Evolutionary conservation across 768 basidiomycete genomes (phyloP), one percentile per base, ranked within the genome.

Genomic region (Cystofilobasidium bisporidii): DNA sequence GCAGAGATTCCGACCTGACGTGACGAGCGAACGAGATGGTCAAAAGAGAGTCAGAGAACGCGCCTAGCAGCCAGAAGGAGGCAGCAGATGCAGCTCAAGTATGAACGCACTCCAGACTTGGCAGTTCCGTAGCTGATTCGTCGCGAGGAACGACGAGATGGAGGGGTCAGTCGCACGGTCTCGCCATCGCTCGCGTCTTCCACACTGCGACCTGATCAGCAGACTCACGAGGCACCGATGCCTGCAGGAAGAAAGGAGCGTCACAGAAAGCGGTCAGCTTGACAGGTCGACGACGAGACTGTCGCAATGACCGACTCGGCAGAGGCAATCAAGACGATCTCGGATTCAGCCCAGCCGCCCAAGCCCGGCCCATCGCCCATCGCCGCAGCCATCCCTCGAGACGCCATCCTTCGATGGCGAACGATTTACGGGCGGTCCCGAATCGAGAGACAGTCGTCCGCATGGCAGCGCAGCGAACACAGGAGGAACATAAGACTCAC

Each of bases 71-170:
- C n/a, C n/a, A n/a, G n/a, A n/a, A n/a, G n/a, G n/a, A n/a, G n/a
- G n/a, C n/a, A n/a, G n/a, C n/a, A n/a, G n/a, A n/a, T n/a, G n/a
- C n/a, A n/a, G n/a, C n/a, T n/a, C n/a, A n/a, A n/a, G n/a, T n/a
- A n/a, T n/a, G n/a, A n/a, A 68, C 76, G 74, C 60, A 80, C 96
- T 75, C 96, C 96, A 73, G 96, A 96, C 81, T 98, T 99, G 76
- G 96, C 92, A 56, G 94, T 98, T 71, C 96, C 96, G 81, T 99
- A 98, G 81, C 91, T 94, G 73, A 22, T 20, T 28, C 24, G 53
- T 5, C 20, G 36, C 36, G 36, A 5, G 22, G 36, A 43, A 33
- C 18, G 41, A 28, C 33, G 58, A 32, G 48, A 43, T 22, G 45
- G 15, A 69, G 36, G n/a, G n/a, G n/a, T 40, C 26, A 57, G 41